phyloP scores from a whole-genome alignment of 78 protist species.

The Creolimax fragrantissima region DNA sequence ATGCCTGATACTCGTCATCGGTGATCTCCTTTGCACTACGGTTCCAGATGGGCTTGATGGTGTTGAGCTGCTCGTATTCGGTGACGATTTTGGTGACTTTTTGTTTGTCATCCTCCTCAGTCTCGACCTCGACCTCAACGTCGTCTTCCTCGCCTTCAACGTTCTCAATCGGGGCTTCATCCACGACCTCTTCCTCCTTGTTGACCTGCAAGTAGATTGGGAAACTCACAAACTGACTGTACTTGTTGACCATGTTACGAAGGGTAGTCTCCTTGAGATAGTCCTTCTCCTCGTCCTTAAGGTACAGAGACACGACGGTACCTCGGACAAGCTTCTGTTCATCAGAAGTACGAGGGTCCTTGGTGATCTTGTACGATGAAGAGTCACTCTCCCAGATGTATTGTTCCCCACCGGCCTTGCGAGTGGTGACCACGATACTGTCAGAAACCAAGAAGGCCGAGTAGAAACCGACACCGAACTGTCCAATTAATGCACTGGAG shows the following conservation, averaged over 20 bases:
- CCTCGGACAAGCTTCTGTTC: conserved; percentile 82
- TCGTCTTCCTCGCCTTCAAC: conserved; percentile 40
- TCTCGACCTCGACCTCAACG: conserved; percentile 44
- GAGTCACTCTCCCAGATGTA: conserved; percentile 88
- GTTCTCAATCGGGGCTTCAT: conserved; percentile 43
- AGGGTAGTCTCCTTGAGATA: conserved; percentile 71
- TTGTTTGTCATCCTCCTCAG: conserved; percentile 37
- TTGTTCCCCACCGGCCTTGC: conserved; percentile 85
- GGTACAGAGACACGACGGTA: conserved; percentile 72
- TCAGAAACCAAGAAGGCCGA: conserved; percentile 97
- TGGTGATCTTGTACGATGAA: conserved; percentile 62
- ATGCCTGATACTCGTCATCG: conserved; percentile 86
- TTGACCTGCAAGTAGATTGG: conserved; percentile 82
- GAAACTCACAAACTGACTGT: conserved; percentile 89
- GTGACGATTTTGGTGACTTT: conserved; percentile 29
- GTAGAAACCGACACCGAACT: conserved; percentile 99
- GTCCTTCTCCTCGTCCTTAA: conserved; percentile 75
- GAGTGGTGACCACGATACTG: conserved; percentile 78
- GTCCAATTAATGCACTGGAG: conserved; percentile 86
- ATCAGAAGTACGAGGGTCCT: background rate
- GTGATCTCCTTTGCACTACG: conserved; percentile 76
- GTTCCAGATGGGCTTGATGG: conserved; percentile 93
- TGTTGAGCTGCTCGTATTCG: conserved; percentile 82
- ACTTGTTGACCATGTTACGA: conserved; percentile 52
- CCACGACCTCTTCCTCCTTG: conserved; percentile 45